These are phyloP conservation scores for Colletotrichum somersetense DNA, from an alignment of 2,329 filamentous ascomycete genomes.

Conservation along the genomic window DNA sequence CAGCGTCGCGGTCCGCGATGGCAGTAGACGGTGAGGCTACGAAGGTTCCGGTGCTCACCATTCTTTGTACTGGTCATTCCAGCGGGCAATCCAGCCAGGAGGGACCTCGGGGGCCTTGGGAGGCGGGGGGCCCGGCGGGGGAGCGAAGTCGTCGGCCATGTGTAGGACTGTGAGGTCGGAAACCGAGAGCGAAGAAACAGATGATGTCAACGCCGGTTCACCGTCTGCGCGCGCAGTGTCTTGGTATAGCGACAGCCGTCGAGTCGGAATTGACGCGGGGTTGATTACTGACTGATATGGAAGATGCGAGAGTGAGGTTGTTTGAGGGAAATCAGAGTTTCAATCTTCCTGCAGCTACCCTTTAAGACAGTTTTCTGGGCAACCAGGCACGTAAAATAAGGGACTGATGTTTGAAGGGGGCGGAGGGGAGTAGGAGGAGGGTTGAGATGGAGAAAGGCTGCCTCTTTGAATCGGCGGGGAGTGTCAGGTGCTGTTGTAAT, in stretches of 20 bases:
- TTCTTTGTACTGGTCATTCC: constrained; percentile 89
- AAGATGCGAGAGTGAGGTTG: neutral
- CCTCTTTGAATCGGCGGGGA: constrained; percentile 4
- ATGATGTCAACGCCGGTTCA: neutral
- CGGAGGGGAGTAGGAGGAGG: neutral
- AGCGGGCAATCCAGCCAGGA: constrained; percentile 83
- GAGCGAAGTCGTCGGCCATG: constrained; percentile 69
- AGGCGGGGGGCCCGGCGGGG: constrained; percentile 68
- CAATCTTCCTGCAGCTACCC: constrained; percentile 14
- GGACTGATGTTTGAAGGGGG: constrained; percentile 8
- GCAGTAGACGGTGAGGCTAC: neutral
- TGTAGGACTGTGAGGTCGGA: constrained; percentile 6
- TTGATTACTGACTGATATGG: neutral
- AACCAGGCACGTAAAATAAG: constrained; percentile 1
- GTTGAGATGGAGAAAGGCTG: constrained; percentile 1
- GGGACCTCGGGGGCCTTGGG: constrained; percentile 73
- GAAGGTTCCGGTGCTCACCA: constrained; percentile 65
- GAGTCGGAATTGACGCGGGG: neutral
- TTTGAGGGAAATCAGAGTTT: constrained; percentile 4
- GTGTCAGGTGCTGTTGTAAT: constrained; percentile 33
- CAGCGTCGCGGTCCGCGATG: constrained; percentile 19
- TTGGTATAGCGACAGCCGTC: constrained; percentile 3
- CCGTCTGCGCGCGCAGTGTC: neutral
- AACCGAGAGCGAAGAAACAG: neutral
- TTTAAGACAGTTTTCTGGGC: neutral